Percentiles rank a stretch among this genome's conserved stretches.
These are phyloP conservation scores for Fusarium hostae DNA, from an alignment of 2,329 filamentous ascomycete genomes.

Conservation along the genomic window DNA sequence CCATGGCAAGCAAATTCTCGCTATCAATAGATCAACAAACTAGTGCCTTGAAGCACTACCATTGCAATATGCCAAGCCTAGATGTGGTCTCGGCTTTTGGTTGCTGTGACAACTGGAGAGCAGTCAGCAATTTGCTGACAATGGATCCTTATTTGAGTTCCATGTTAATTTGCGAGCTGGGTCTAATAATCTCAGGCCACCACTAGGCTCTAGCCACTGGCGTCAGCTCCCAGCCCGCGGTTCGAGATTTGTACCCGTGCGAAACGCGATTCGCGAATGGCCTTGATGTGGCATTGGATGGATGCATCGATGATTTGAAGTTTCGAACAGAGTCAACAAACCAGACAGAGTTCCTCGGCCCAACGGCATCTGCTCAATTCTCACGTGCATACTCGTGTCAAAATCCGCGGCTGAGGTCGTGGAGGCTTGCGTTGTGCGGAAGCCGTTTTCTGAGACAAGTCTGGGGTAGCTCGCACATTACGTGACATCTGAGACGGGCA, in stretches of 20 bases:
- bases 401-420: not conserved
- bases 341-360: constrained; percentile 20
- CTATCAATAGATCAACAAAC: constrained; percentile 19
- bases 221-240: constrained; percentile 16
- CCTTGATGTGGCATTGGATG: not conserved
- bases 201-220: constrained; percentile 25
- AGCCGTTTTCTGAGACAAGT: constrained; percentile 28
- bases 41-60: not conserved
- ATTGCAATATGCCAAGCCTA: constrained; percentile 28
- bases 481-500: not conserved
- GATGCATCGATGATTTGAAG: not conserved
- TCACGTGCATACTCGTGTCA: constrained; percentile 9
- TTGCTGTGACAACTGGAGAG: constrained; percentile 43
- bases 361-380: constrained; percentile 10
- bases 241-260: constrained; percentile 7
- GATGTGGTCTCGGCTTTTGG: constrained; percentile 29
- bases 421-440: constrained; percentile 7
- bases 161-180: constrained; percentile 21
- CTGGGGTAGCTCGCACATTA: constrained; percentile 16
- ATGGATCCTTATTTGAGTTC: constrained; percentile 12
- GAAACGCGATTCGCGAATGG: constrained; percentile 3
- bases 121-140: constrained; percentile 23
- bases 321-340: not conserved
- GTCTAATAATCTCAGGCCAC: constrained; percentile 25
- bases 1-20: constrained; percentile 8